Evolutionary conservation across 306 rosid species (phyloP), one percentile per base, ranked within the genome.

Genomic region (Coriaria nepalensis): DNA sequence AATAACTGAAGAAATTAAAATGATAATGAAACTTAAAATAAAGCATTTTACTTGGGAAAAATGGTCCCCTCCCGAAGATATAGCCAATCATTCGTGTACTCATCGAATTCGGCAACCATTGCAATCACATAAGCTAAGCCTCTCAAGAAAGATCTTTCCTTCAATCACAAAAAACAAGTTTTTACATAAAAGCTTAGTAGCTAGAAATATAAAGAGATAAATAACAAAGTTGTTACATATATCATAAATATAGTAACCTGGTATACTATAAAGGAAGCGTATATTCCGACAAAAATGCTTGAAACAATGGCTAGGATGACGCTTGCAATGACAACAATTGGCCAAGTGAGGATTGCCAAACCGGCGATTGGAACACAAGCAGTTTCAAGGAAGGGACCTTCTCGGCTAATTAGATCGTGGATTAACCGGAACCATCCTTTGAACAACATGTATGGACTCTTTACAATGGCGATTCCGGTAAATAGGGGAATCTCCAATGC

Each of bases 311-410:
- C 79, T 56, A 86, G 8, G 13, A 78, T 43, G 43, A 86, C 13
- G 72, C 95, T 71, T 7, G 74, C 95, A 41, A 73, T 56, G 60
- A 86, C 95, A 56, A 79, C 78, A 33, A 86, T 69, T 14, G 95
- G 93, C 95, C 95, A 86, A 70, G 82, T 63, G 5, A 86, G 68
- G 63, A 86, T 74, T 43, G 85, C 79, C 75, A 86, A 70, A 47
- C 95, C 95, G 59, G 95, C 93, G 62, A 86, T 68, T 7, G 95
- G 95, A 51, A 86, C 68, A 68, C 95, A 86, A 51, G 79, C 95
- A 42, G 79, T 74, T 74, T 86, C 95, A 37, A 78, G 93, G 72
- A 86, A 86, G 47, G 95, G 95, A 9, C 95, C 93, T 72, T 86
- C 95, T 40, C 95, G 78, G 71, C 83, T 63, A 44, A 81, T 70